Conservation (phyloP, 2,329 filamentous ascomycete species). For the Myriangium duriaei region DNA sequence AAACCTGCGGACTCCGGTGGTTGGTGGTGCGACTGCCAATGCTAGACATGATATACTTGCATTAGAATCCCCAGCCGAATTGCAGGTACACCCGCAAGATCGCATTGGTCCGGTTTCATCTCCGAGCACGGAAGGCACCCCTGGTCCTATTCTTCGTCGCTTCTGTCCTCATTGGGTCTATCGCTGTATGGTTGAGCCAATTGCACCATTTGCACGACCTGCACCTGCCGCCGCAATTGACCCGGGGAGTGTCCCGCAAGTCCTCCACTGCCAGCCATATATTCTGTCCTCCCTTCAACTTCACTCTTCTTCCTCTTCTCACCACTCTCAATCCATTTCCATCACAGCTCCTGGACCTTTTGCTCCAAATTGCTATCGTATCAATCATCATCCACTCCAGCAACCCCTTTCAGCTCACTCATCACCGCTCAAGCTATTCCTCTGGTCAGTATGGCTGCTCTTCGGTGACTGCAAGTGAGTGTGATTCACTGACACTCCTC, state of each 20-base stretch:
- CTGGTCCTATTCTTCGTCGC: no score
- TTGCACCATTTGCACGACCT: no score
- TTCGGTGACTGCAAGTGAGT: neutral
- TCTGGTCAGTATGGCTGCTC: slow-evolving; percentile 1
- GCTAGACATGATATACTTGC: no score
- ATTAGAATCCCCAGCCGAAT: no score
- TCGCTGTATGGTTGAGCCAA: no score
- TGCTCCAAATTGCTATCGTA: slow-evolving; percentile 9
- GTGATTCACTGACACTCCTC: slow-evolving; percentile 4
- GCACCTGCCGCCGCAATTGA: no score
- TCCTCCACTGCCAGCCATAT: neutral
- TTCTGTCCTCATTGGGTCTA: no score
- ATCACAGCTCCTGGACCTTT: slow-evolving; percentile 7
- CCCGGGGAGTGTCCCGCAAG: no score
- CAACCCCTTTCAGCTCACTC: slow-evolving; percentile 2
- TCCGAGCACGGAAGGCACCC: neutral
- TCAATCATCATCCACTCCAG: slow-evolving; percentile 6
- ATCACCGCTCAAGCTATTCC: slow-evolving; percentile 9
- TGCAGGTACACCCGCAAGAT: no score
- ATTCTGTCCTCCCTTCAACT: neutral
- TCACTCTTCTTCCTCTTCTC: slow-evolving; percentile 6
- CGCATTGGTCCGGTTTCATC: no score
- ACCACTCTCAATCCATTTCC: slow-evolving; percentile 1
- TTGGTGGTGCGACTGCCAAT: no score
- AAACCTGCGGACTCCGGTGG: no score